Evolutionary conservation across 495 filamentous ascomycete species (phyloP), one percentile per base, ranked within the genome.

Genomic region (Astrothelium subdiscretum): DNA sequence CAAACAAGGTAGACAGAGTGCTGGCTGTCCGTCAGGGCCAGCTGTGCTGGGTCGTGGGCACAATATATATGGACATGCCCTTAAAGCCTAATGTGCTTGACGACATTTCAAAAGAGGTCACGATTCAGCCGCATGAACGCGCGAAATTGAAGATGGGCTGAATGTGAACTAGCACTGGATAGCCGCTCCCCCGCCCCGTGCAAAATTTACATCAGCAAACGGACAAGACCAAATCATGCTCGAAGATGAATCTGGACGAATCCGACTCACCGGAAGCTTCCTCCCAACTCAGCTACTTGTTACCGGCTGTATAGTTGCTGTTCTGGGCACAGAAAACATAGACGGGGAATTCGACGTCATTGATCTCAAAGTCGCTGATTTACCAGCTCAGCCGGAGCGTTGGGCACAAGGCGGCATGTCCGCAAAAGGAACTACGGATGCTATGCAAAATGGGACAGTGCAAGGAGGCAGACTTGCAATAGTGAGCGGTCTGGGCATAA

Each of bases 41-140:
- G 74, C 76, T 97, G 29, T 97, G 95, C 74, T 99, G 92, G 92
- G 87, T 99, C 54, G 79, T 83, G 0, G 95, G 95, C 10, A 99
- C 95, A 0, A 83, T 96, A 31, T 99, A 94, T 65, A 95, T 97
- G 87, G 92, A 97, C 63, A 90, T 97, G 90, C 86, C 89, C 18
- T 71, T 97, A 68, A 99, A 99, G 73, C 95, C 95, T 0, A 97
- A 96, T 69, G 91, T 99, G 75, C 77, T 99, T 32, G 92, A 96
- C 27, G 95, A 99, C 67, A 84, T 99, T 32, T 86, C 87, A 4
- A 95, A 95, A 74, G 91, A 97, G 72, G 90, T 91, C 73, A 12
- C 4, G 5, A 32, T 35, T n/a, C 22, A 24, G 1, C 31, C 31
- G n/a, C 22, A 18, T 32, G 1, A 18, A 6, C 4, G 35, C 15